A percentile compares a stretch with the other conserved stretches of the same genome.
phyloP scores from a whole-genome alignment of 192 early-diverging fungal species.

The Funneliformis mosseae region DNA sequence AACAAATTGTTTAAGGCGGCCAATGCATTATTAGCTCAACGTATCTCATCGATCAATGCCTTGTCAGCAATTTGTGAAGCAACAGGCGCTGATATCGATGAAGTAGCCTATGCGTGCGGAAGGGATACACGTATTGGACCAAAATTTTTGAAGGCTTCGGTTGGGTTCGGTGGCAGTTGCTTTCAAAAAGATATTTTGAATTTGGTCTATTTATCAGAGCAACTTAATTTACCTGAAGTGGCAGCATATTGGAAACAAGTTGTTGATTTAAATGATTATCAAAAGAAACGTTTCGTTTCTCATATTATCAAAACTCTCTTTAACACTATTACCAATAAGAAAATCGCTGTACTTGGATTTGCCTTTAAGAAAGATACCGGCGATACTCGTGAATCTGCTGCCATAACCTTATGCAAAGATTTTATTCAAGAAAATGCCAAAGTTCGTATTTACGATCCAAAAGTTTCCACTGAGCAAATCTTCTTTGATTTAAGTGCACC shows the following conservation, averaged over 20 bases:
- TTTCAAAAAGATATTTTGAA: constrained; percentile 96
- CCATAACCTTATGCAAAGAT: constrained; percentile 80
- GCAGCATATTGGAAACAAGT: constrained; percentile 94
- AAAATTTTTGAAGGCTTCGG: constrained; percentile 87
- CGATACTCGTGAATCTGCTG: constrained; percentile 90
- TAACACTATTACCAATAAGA: constrained; percentile 80
- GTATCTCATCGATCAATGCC: constrained; percentile 90
- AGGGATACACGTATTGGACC: constrained; percentile 83
- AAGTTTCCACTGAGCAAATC: constrained; percentile 77
- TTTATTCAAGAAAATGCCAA: constrained; percentile 78
- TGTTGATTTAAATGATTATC: constrained; percentile 89
- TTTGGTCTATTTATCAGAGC: constrained; percentile 84
- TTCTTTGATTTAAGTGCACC: constrained; percentile 63
- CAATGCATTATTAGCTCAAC: constrained; percentile 92
- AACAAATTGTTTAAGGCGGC: constrained; percentile 60
- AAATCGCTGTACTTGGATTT: constrained; percentile 83
- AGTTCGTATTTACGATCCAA: constrained; percentile 87
- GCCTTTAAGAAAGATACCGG: constrained; percentile 95
- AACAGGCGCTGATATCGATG: constrained; percentile 86
- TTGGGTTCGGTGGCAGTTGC: constrained; percentile 95
- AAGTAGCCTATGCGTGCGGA: constrained; percentile 90
- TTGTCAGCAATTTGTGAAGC: constrained; percentile 91
- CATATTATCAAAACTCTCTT: constrained; percentile 73
- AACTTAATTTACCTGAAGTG: constrained; percentile 84
- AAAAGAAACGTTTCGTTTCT: constrained; percentile 81